These are phyloP conservation scores for Paulownia fortunei DNA, from an alignment of 257 asterid species.

Conservation along the genomic window DNA sequence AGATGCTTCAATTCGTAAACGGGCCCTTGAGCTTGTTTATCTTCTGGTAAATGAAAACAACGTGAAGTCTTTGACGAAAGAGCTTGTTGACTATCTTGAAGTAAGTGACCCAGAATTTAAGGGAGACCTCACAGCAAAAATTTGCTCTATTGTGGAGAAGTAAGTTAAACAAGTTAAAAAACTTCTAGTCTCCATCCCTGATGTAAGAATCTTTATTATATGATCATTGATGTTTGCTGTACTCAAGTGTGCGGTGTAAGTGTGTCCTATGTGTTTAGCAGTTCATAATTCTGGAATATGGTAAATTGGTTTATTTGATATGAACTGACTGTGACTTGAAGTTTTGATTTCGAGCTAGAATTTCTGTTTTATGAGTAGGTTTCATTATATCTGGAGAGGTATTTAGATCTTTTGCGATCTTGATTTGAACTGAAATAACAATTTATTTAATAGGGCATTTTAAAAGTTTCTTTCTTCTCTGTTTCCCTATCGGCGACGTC, in stretches of 20 bases:
- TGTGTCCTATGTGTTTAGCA: slow-evolving; percentile 8
- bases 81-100: slow-evolving; percentile 84
- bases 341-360: not conserved
- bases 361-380: not conserved
- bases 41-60: slow-evolving; percentile 87
- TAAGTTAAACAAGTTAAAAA: slow-evolving; percentile 48
- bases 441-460: not conserved
- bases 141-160: slow-evolving; percentile 94
- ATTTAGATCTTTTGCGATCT: slow-evolving; percentile 6
- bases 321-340: not conserved
- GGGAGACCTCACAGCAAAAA: slow-evolving; percentile 85
- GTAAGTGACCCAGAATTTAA: slow-evolving; percentile 82
- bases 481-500: not conserved
- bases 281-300: not conserved
- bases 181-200: slow-evolving; percentile 12
- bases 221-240: slow-evolving; percentile 19
- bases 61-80: slow-evolving; percentile 83
- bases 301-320: slow-evolving; percentile 10
- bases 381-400: not conserved
- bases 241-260: not conserved
- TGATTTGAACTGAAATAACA: slow-evolving; percentile 13
- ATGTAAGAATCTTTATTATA: slow-evolving; percentile 4
- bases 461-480: slow-evolving; percentile 1
- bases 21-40: slow-evolving; percentile 93
- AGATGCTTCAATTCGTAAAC: slow-evolving; percentile 95